Evolutionary conservation across 1,284 basidiomycete species (phyloP).

Genomic region (Ceratobasidium sp.): DNA sequence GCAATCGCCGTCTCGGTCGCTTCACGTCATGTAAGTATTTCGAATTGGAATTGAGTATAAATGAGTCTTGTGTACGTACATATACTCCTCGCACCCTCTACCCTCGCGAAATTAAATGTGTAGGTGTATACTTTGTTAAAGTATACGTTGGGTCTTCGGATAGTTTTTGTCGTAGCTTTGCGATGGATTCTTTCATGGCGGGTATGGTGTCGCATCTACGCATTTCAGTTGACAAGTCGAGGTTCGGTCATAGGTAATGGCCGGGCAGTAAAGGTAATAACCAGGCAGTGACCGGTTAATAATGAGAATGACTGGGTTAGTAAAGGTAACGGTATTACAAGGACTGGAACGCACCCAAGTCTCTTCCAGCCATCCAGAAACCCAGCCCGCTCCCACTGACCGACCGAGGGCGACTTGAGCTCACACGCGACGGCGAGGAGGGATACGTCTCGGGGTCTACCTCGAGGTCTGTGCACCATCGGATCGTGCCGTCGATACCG

Average conservation of each 20-base stretch:
- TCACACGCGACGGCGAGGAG: constrained; percentile 79
- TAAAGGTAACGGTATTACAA: not conserved
- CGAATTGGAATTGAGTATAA: constrained; percentile 40
- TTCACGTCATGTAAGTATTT: constrained; percentile 46
- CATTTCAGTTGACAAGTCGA: constrained; percentile 8
- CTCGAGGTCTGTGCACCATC: constrained; percentile 68
- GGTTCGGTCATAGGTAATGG: not conserved
- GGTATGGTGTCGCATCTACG: constrained; percentile 73
- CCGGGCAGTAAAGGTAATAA: not conserved
- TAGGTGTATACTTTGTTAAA: constrained; percentile 89
- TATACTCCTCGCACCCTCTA: constrained; percentile 65
- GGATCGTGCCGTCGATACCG: constrained; percentile 75
- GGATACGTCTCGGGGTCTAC: constrained; percentile 76
- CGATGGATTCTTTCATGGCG: constrained; percentile 68
- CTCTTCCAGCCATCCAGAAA: constrained; percentile 85
- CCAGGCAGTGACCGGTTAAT: no score
- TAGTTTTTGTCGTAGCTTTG: constrained; percentile 67
- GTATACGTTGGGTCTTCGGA: constrained; percentile 70
- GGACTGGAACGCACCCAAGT: constrained; percentile 62
- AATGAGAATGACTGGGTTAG: no score
- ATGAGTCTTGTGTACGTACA: constrained; percentile 19
- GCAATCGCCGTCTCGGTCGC: constrained; percentile 76
- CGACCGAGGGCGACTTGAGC: constrained; percentile 73
- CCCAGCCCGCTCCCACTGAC: constrained; percentile 75
- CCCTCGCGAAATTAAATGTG: constrained; percentile 85